Conservation (phyloP, 805 yeast genomes). For the Priceomyces fermenticarens region DNA sequence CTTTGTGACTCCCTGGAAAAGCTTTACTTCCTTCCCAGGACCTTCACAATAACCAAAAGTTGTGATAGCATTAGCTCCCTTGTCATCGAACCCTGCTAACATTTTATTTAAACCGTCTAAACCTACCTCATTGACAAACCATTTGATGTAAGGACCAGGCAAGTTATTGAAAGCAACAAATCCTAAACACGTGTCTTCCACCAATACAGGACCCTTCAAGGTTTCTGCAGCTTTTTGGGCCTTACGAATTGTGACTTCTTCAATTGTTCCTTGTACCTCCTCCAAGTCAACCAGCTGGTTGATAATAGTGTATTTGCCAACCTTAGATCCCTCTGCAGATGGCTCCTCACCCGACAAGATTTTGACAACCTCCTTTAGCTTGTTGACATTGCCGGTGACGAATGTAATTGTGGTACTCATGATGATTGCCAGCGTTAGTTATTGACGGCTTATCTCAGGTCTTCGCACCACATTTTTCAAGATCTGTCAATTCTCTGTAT, state of each 20-base stretch:
- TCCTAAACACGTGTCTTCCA: constrained; percentile 91
- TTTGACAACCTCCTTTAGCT: constrained; percentile 78
- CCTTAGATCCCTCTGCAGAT: constrained; percentile 19
- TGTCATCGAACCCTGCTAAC: constrained; percentile 78
- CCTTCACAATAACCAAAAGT: constrained; percentile 91
- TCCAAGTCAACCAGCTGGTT: constrained; percentile 76
- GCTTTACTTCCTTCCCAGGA: constrained; percentile 64
- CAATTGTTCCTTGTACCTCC: constrained; percentile 87
- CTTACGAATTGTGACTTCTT: constrained; percentile 77
- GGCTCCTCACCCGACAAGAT: constrained; percentile 49
- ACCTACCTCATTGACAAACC: constrained; percentile 83
- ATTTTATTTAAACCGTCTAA: constrained; percentile 72
- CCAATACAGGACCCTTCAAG: constrained; percentile 77
- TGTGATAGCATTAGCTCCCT: constrained; percentile 82
- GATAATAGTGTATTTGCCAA: constrained; percentile 51
- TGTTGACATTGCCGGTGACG: constrained; percentile 88
- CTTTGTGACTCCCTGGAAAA: constrained; percentile 81
- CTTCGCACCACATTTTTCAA: neutral
- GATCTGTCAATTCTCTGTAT: neutral
- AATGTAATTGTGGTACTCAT: constrained; percentile 46
- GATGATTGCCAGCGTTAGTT: neutral
- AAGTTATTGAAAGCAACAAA: constrained; percentile 74
- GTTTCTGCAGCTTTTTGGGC: constrained; percentile 68
- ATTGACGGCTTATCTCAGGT: no score
- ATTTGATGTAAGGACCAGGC: constrained; percentile 94